Percentiles rank a stretch among this genome's conserved stretches.
Evolutionary conservation across 306 rosid species (phyloP).

Genomic region (Adenanthera pavonina): DNA sequence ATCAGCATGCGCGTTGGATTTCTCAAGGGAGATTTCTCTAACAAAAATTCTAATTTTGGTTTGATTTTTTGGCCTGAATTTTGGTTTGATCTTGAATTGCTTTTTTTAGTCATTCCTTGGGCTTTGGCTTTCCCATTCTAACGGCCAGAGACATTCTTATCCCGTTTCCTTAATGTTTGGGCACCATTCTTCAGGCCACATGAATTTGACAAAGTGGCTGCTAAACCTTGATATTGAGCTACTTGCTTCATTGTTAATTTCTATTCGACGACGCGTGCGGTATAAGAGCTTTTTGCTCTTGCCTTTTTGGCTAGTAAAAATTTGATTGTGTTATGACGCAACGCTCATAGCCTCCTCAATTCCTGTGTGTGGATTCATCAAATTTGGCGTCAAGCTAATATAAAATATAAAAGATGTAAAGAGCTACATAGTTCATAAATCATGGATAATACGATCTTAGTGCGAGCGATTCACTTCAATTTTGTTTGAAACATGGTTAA

Average conservation of each 20-base stretch:
- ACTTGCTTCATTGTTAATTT: background rate
- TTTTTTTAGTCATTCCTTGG: background rate
- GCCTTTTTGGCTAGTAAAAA: background rate
- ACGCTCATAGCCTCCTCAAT: background rate
- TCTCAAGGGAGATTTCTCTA: background rate
- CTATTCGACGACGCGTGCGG: background rate
- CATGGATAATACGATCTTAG: no score
- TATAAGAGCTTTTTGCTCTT: background rate
- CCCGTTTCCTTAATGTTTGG: background rate
- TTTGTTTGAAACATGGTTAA: background rate
- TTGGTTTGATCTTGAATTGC: background rate
- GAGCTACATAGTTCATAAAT: no score
- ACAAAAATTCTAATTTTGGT: background rate
- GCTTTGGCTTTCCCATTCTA: background rate
- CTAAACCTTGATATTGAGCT: background rate
- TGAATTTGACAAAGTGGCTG: background rate
- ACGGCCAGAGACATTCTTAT: background rate
- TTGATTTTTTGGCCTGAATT: background rate
- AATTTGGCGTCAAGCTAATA: background rate
- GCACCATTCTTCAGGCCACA: no score
- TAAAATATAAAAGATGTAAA: no score
- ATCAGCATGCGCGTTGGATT: background rate
- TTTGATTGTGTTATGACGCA: background rate
- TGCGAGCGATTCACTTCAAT: background rate
- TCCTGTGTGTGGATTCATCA: background rate